Evolutionary conservation across 352 stramenopile genomes (phyloP).

Genomic region (Phytophthora tentaculata): DNA sequence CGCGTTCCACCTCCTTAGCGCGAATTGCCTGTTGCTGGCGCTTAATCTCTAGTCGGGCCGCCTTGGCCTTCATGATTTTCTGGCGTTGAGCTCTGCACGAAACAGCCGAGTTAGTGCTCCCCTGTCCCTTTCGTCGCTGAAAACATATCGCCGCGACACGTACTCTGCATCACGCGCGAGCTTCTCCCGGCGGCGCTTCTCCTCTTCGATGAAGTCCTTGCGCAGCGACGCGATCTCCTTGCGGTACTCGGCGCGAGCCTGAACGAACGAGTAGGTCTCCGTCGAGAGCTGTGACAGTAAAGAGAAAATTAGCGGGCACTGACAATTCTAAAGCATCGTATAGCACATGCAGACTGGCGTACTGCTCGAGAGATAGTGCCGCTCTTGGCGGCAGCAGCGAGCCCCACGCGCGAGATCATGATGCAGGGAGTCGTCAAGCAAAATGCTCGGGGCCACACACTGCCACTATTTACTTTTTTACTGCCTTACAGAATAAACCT

Average conservation of each 20-base stretch:
- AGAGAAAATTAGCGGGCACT: conserved; percentile 3
- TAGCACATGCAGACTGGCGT: conserved; percentile 9
- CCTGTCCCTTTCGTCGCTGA: neutral
- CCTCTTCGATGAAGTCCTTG: conserved; percentile 79
- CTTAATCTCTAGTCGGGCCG: conserved; percentile 87
- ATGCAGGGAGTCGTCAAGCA: conserved; percentile 23
- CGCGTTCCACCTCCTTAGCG: conserved; percentile 77
- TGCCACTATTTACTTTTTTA: neutral
- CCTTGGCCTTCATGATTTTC: conserved; percentile 90
- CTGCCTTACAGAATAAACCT: neutral
- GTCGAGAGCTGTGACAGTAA: conserved; percentile 48
- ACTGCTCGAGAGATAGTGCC: conserved; percentile 39
- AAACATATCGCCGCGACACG: conserved; percentile 12
- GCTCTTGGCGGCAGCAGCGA: conserved; percentile 35
- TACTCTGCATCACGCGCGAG: conserved; percentile 86
- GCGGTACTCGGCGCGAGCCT: conserved; percentile 72
- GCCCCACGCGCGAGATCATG: conserved; percentile 44
- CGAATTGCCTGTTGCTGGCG: conserved; percentile 86
- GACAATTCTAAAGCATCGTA: neutral
- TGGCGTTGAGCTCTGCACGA: conserved; percentile 64
- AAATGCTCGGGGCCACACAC: conserved; percentile 37
- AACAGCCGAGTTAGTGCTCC: conserved; percentile 1
- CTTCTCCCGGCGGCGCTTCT: conserved; percentile 75
- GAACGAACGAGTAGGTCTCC: conserved; percentile 77
- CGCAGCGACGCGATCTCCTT: conserved; percentile 71